A percentile compares a stretch with the other conserved stretches of the same genome.
Evolutionary conservation across 2,329 filamentous ascomycete genomes (phyloP).

Genomic region (Neonectria faginata): DNA sequence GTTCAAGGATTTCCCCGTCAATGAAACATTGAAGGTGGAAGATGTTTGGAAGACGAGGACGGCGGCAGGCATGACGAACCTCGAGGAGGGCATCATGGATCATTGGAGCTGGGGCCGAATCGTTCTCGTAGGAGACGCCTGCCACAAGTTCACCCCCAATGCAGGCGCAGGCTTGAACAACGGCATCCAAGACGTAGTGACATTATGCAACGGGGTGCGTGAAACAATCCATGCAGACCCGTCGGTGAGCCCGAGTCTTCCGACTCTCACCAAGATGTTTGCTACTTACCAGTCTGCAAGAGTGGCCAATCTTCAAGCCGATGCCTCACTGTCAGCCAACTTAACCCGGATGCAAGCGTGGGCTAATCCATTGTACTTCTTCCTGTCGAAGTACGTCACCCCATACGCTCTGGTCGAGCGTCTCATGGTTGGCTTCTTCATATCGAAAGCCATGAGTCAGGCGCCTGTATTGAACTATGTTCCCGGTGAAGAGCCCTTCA

Average conservation of each 20-base stretch:
- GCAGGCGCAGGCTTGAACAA: constrained; percentile 48
- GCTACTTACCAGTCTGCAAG: too few relatives aligned
- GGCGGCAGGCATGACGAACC: constrained; percentile 40
- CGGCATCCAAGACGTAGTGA: constrained; percentile 20
- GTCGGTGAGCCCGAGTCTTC: background rate
- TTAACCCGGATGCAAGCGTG: too few relatives aligned
- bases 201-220: constrained; percentile 11
- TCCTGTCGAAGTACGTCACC: too few relatives aligned
- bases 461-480: too few relatives aligned
- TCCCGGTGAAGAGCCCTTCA: too few relatives aligned
- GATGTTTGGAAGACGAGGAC: constrained; percentile 6
- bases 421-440: too few relatives aligned
- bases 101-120: constrained; percentile 46
- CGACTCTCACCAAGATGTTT: background rate
- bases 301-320: too few relatives aligned
- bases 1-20: constrained; percentile 11
- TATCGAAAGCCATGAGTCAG: too few relatives aligned
- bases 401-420: too few relatives aligned
- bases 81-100: constrained; percentile 49
- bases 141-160: constrained; percentile 51
- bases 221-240: background rate
- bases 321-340: too few relatives aligned
- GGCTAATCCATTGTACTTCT: too few relatives aligned
- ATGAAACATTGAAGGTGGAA: constrained; percentile 12
- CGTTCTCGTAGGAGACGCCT: constrained; percentile 50